Evolutionary conservation across 2,329 filamentous ascomycete genomes (phyloP), one percentile per base, ranked within the genome.

Genomic region (Geosmithia morbida): DNA sequence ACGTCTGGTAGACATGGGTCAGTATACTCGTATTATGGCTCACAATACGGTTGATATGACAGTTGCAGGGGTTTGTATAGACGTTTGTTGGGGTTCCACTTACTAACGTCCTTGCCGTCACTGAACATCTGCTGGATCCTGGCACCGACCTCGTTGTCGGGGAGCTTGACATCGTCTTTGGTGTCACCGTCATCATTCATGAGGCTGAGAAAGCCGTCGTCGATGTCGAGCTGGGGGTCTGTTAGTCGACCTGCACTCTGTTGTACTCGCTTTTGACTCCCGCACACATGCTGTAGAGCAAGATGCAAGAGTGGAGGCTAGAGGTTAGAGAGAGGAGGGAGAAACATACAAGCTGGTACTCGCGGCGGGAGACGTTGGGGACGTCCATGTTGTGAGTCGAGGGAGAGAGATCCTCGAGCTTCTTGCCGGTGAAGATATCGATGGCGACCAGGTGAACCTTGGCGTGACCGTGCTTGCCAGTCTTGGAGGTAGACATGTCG

Each of bases 401-500:
- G 60, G 92, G 92, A 71, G 83, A 96, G 54, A 98, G 82, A 76
- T 98, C 94, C 78, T 98, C 92, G 58, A 95, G 80, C 83, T 98
- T 98, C 87, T 96, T 98, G 81, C 79, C 79, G 57, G 89, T 98
- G 84, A 98, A 98, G 77, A 98, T 97, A 70, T 98, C 92, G 69
- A 94, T 81, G 66, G 88, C 92, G 64, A 96, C 85, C 62, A 98
- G 76, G 75, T 98, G 90, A 69, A 98, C 92, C 84, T 98, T 98
- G 75, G 92, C 92, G 86, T 98, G 94, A 71, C 92, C 92, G 85
- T 98, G 92, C 87, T 98, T 98, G 75, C 92, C 92, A 59, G 92
- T 98, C 89, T 98, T 98, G 71, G 92, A 98, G 77, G 92, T 98
- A 60, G 88, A 95, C 94, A 98, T 98, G 67, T 98, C 92, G 71